Percentiles rank a stretch among this genome's conserved stretches.
Evolutionary conservation across 1,139 yeast genomes (phyloP).

Genomic region (Geotrichum candidum): DNA sequence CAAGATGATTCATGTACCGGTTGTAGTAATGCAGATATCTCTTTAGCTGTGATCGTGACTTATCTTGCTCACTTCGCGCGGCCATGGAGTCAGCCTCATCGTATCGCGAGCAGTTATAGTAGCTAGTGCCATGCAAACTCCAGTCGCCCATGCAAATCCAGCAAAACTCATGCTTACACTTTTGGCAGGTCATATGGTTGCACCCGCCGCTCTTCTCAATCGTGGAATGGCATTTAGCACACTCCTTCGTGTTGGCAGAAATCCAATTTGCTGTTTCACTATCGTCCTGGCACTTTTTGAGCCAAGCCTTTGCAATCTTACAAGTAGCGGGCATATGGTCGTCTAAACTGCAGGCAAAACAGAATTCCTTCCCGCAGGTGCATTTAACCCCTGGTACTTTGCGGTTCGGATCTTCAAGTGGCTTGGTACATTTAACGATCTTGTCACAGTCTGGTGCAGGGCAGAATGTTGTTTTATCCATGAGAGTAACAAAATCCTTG

Average conservation of each 20-base stretch:
- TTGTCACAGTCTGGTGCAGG: constrained; percentile 79
- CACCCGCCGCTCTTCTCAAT: constrained; percentile 87
- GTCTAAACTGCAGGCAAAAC: constrained; percentile 61
- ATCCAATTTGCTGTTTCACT: constrained; percentile 89
- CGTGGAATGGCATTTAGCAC: constrained; percentile 61
- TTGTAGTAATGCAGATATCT: constrained; percentile 74
- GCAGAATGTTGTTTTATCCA: constrained; percentile 61
- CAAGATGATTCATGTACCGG: constrained; percentile 70
- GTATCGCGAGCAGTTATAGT: constrained; percentile 63
- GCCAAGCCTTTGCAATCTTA: constrained; percentile 62
- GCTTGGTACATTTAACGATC: constrained; percentile 45
- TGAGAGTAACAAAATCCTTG: constrained; percentile 49
- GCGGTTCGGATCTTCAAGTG: constrained; percentile 36
- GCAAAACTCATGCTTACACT: constrained; percentile 76
- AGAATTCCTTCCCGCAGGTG: constrained; percentile 60
- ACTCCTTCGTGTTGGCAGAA: constrained; percentile 75
- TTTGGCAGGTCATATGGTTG: constrained; percentile 87
- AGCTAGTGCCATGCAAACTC: constrained; percentile 61
- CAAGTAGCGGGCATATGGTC: constrained; percentile 87
- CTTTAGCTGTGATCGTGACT: constrained; percentile 43
- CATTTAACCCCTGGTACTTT: constrained; percentile 66
- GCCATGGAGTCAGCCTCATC: constrained; percentile 39
- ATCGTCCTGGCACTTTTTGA: constrained; percentile 75
- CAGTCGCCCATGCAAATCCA: constrained; percentile 88
- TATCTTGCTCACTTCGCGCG: constrained; percentile 35